Conservation (phyloP, 768 basidiomycete genomes). For the Russula ochroleuca region DNA sequence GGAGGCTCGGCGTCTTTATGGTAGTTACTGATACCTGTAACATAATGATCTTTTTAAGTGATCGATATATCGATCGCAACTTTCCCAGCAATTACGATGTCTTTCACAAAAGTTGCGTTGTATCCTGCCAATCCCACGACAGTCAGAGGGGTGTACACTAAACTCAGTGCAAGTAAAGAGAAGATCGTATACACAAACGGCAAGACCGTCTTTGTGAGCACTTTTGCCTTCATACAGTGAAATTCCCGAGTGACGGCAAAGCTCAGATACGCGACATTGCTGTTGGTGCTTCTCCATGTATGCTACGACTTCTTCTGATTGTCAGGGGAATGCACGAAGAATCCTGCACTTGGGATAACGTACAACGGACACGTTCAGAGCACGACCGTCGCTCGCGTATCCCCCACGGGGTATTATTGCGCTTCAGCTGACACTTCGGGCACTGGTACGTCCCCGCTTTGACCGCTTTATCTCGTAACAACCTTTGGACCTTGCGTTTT, state of each 20-base stretch:
- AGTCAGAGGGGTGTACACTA: constrained; percentile 62
- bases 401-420: constrained; percentile 92
- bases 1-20: not conserved
- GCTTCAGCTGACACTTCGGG: constrained; percentile 85
- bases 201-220: constrained; percentile 74
- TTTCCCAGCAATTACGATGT: constrained; percentile 38
- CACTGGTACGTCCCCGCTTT: constrained; percentile 51
- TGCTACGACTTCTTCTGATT: constrained; percentile 13
- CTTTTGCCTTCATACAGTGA: not conserved
- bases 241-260: not conserved
- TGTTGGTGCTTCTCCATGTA: constrained; percentile 18
- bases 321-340: constrained; percentile 40
- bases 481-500: constrained; percentile 4
- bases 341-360: constrained; percentile 55
- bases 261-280: constrained; percentile 26
- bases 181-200: constrained; percentile 87
- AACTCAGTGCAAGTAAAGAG: constrained; percentile 67
- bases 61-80: constrained; percentile 16
- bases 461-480: not conserved
- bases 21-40: not conserved
- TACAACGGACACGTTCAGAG: constrained; percentile 82
- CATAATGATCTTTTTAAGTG: not conserved
- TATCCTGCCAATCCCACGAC: constrained; percentile 71
- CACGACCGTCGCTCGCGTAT: constrained; percentile 84
- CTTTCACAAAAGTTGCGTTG: constrained; percentile 45